phyloP scores from a whole-genome alignment of 2,329 filamentous ascomycete species.

The Metarhizium brunneum region DNA sequence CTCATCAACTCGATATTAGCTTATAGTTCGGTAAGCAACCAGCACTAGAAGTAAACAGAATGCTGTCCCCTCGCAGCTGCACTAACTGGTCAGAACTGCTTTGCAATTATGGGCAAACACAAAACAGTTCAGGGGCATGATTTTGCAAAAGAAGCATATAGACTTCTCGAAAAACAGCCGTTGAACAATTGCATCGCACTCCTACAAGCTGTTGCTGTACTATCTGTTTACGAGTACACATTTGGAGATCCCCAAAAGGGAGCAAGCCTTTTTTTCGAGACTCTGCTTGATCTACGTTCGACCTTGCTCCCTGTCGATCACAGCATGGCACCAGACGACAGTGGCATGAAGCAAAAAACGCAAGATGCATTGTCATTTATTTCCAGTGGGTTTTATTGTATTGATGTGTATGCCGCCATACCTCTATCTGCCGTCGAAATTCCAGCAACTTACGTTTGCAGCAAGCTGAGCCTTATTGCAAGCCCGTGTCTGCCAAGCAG shows the following conservation, averaged over 20 bases:
- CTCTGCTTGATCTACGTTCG: not conserved
- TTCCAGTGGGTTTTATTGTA: conserved; percentile 14
- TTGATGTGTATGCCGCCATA: conserved; percentile 11
- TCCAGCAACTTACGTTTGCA: not conserved
- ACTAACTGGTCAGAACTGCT: not conserved
- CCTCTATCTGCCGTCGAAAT: not conserved
- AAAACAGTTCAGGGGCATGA: not conserved
- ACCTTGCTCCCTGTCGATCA: not conserved
- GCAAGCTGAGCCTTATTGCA: conserved; percentile 1
- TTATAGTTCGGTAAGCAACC: conserved; percentile 10
- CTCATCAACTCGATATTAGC: conserved; percentile 15
- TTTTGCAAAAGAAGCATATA: conserved; percentile 1
- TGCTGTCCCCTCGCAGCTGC: not conserved
- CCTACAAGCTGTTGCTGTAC: conserved; percentile 11
- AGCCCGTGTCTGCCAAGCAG: not conserved
- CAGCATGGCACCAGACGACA: not conserved
- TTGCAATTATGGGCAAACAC: not conserved
- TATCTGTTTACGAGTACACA: conserved; percentile 11
- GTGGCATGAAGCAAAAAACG: not conserved
- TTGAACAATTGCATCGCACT: conserved; percentile 6
- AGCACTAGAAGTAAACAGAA: not conserved
- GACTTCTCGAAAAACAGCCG: not conserved
- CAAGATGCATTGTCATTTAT: conserved; percentile 9
- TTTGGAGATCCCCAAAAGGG: conserved; percentile 5
- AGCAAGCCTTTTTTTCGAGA: not conserved